Conservation (phyloP, 805 yeast species). For the Brettanomyces anomalus region DNA sequence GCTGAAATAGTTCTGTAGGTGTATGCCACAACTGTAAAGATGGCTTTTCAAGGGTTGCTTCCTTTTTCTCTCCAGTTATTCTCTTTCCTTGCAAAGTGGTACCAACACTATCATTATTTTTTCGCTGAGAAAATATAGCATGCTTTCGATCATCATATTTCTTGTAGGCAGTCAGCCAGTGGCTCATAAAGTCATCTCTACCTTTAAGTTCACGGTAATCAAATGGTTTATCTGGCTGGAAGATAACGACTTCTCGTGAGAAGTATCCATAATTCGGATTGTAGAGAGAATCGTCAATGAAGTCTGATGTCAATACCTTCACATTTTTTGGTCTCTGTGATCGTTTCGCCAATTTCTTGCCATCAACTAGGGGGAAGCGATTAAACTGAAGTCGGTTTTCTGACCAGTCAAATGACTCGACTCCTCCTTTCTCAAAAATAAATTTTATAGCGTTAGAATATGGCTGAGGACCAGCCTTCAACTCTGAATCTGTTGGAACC, state of each 20-base stretch:
- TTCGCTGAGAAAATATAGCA: slow-evolving; percentile 15
- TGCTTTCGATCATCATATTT: slow-evolving; percentile 33
- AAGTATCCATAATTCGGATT: slow-evolving; percentile 81
- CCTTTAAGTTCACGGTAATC: slow-evolving; percentile 48
- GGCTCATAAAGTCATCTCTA: slow-evolving; percentile 60
- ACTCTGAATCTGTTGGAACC: slow-evolving; percentile 19
- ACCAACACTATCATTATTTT: slow-evolving; percentile 3
- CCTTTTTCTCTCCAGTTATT: slow-evolving; percentile 1
- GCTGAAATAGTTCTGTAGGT: slow-evolving; percentile 79
- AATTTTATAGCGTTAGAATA: slow-evolving; percentile 18
- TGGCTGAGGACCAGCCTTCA: slow-evolving; percentile 10
- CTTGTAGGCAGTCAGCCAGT: slow-evolving; percentile 57
- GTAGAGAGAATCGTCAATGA: slow-evolving; percentile 77
- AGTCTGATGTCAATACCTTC: slow-evolving; percentile 70
- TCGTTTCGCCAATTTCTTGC: slow-evolving; percentile 26
- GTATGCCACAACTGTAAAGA: slow-evolving; percentile 80
- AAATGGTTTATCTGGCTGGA: slow-evolving; percentile 57
- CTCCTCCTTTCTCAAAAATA: slow-evolving; percentile 27
- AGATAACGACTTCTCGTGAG: slow-evolving; percentile 68
- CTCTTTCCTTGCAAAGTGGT: background rate
- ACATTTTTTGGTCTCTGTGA: slow-evolving; percentile 47
- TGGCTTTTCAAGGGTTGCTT: slow-evolving; percentile 21
- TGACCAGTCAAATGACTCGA: slow-evolving; percentile 25
- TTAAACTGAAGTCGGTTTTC: slow-evolving; percentile 29
- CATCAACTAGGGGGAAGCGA: slow-evolving; percentile 34